phyloP scores from a whole-genome alignment of 2,329 filamentous ascomycete genomes.

The Orbilia quercus region DNA sequence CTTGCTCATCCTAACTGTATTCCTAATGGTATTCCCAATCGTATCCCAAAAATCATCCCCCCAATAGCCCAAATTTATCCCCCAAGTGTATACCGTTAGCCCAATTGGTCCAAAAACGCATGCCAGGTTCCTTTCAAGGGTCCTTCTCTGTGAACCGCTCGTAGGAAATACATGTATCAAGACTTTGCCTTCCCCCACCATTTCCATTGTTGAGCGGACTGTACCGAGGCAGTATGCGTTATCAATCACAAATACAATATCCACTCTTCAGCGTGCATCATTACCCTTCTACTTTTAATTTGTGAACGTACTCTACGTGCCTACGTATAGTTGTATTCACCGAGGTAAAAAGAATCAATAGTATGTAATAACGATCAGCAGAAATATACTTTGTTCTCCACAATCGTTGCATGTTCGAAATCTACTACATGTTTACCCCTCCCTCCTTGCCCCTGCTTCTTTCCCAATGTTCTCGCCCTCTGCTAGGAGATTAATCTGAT shows the following conservation, averaged over 20 bases:
- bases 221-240: slow-evolving; percentile 3
- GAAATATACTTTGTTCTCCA: neutral
- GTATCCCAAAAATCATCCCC: too few species aligned
- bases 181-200: neutral
- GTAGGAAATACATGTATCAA: neutral
- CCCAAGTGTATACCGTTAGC: neutral
- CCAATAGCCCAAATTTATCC: too few species aligned
- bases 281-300: neutral
- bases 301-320: neutral
- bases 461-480: neutral
- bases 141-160: neutral
- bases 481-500: slow-evolving; percentile 13
- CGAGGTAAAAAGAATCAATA: too few species aligned
- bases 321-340: neutral
- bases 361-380: neutral
- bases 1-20: neutral
- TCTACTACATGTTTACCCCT: too few species aligned
- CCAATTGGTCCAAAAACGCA: neutral
- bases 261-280: slow-evolving; percentile 1
- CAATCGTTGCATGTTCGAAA: neutral
- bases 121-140: slow-evolving; percentile 5
- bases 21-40: too few species aligned
- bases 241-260: slow-evolving; percentile 10
- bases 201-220: slow-evolving; percentile 9
- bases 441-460: slow-evolving; percentile 9